These are phyloP conservation scores for Ustulina deusta DNA, from an alignment of 2,329 filamentous ascomycete species.

Conservation along the genomic window DNA sequence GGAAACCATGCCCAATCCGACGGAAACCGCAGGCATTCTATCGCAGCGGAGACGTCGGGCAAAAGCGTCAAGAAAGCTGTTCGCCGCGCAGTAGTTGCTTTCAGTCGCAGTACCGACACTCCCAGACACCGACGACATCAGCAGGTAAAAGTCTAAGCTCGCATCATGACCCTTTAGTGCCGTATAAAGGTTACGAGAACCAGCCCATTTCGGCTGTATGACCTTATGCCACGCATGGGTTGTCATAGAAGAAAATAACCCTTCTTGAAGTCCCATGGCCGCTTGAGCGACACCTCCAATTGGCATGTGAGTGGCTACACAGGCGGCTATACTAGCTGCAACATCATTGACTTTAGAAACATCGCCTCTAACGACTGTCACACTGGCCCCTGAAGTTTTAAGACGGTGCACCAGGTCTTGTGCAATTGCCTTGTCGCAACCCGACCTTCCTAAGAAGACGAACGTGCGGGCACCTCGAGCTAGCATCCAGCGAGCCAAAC, in stretches of 20 bases:
- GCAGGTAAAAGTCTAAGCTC: conserved; percentile 52
- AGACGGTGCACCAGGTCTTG: conserved; percentile 40
- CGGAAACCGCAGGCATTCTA: conserved; percentile 38
- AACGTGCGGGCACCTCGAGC: conserved; percentile 49
- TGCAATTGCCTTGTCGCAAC: conserved; percentile 45
- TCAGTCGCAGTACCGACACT: conserved; percentile 50
- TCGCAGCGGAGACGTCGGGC: conserved; percentile 43
- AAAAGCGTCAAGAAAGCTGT: conserved; percentile 53
- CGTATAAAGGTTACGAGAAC: conserved; percentile 39
- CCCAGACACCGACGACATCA: conserved; percentile 46
- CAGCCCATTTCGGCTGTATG: conserved; percentile 39
- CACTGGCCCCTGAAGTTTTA: conserved; percentile 39
- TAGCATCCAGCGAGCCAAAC: conserved; percentile 52
- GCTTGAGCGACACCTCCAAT: conserved; percentile 53
- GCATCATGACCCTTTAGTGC: conserved; percentile 6
- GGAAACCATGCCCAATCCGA: conserved; percentile 51
- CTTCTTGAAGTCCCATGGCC: conserved; percentile 51
- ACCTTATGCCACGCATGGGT: conserved; percentile 39
- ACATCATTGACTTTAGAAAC: too few species aligned
- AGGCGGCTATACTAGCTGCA: too few species aligned
- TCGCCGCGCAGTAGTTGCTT: conserved; percentile 53
- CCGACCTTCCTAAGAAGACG: conserved; percentile 50
- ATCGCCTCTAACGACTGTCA: conserved; percentile 45
- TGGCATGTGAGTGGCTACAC: neutral
- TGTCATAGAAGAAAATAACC: conserved; percentile 33